A percentile compares a stretch with the other conserved stretches of the same genome.
Conservation (phyloP, 1,284 basidiomycete species). For the Microbotryum saponariae region DNA sequence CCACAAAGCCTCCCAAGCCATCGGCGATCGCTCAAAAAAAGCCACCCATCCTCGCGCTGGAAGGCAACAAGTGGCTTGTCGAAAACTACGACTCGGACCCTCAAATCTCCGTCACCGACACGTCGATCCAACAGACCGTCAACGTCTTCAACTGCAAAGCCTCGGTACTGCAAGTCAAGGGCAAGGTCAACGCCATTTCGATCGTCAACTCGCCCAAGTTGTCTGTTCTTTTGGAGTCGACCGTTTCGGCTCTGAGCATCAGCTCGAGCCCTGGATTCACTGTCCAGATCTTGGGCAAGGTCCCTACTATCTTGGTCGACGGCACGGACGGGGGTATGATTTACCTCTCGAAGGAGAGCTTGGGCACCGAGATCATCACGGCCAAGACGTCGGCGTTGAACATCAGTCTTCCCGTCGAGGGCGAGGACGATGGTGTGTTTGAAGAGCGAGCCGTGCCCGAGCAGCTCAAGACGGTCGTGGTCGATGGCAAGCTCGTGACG, state of each 20-base stretch:
- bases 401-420: conserved; percentile 76
- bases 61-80: conserved; percentile 90
- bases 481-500: conserved; percentile 78
- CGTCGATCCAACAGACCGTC: conserved; percentile 73
- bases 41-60: conserved; percentile 79
- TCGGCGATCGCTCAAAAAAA: conserved; percentile 71
- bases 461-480: conserved; percentile 81
- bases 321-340: conserved; percentile 91
- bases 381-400: conserved; percentile 94
- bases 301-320: conserved; percentile 89
- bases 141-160: conserved; percentile 90
- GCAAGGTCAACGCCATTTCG: conserved; percentile 92
- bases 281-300: conserved; percentile 79
- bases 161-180: conserved; percentile 75
- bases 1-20: conserved; percentile 72
- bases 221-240: conserved; percentile 78
- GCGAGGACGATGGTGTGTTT: conserved; percentile 85
- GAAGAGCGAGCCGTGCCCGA: conserved; percentile 87
- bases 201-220: conserved; percentile 87
- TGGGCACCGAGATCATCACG: conserved; percentile 80
- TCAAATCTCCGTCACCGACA: conserved; percentile 65
- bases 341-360: conserved; percentile 77
- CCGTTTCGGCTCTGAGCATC: conserved; percentile 79
- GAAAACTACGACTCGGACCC: conserved; percentile 87
- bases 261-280: conserved; percentile 89